These are phyloP conservation scores for Torrubiella hemipterigena DNA, from an alignment of 2,329 filamentous ascomycete species.

Conservation along the genomic window DNA sequence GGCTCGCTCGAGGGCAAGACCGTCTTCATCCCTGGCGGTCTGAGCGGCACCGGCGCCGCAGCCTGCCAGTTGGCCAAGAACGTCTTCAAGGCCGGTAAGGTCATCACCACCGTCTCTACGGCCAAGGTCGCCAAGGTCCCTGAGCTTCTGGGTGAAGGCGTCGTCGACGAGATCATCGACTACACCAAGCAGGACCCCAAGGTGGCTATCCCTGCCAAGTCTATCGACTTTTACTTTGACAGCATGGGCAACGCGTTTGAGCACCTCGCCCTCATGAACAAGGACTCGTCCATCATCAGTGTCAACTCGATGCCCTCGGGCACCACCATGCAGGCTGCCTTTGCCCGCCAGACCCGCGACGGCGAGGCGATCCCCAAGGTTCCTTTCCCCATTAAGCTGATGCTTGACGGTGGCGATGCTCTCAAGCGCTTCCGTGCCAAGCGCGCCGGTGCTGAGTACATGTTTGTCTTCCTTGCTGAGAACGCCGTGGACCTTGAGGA, in stretches of 20 bases:
- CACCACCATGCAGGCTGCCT: slow-evolving; percentile 17
- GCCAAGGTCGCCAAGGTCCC: slow-evolving; percentile 23
- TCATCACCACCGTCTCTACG: slow-evolving; percentile 32
- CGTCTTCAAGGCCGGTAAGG: slow-evolving; percentile 27
- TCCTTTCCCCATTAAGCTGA: slow-evolving; percentile 11
- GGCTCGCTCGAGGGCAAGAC: slow-evolving; percentile 25
- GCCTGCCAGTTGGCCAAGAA: slow-evolving; percentile 30
- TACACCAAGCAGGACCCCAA: slow-evolving; percentile 10
- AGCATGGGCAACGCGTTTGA: slow-evolving; percentile 22
- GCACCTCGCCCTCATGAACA: slow-evolving; percentile 22
- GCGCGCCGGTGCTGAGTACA: slow-evolving; percentile 22
- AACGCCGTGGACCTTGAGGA: slow-evolving; percentile 15
- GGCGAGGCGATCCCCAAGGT: slow-evolving; percentile 14
- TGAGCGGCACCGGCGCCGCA: slow-evolving; percentile 12
- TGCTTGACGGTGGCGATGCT: slow-evolving; percentile 19
- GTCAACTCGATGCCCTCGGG: slow-evolving; percentile 24
- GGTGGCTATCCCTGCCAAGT: slow-evolving; percentile 16
- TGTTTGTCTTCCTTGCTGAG: slow-evolving; percentile 21
- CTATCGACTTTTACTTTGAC: slow-evolving; percentile 31
- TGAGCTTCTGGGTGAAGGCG: slow-evolving; percentile 23
- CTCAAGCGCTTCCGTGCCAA: slow-evolving; percentile 16
- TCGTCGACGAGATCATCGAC: slow-evolving; percentile 21
- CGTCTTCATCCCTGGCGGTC: slow-evolving; percentile 13
- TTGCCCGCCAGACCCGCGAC: slow-evolving; percentile 12
- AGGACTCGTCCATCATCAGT: slow-evolving; percentile 20